A percentile compares a stretch with the other conserved stretches of the same genome.
phyloP scores from a whole-genome alignment of 2,329 filamentous ascomycete species.

The Clarireedia paspali region DNA sequence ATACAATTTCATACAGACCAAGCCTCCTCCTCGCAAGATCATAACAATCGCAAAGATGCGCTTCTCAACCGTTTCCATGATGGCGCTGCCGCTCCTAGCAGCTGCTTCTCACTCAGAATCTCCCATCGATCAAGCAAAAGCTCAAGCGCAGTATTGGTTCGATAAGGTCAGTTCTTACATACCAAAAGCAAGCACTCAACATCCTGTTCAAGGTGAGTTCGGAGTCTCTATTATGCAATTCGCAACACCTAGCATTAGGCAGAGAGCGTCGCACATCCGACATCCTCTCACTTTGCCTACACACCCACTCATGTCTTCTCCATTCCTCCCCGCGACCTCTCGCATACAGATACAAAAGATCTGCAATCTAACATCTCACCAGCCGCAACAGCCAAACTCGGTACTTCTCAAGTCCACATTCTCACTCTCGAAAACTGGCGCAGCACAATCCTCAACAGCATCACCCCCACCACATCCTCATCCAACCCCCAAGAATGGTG shows the following conservation, averaged over 20 bases:
- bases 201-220: constrained; percentile 9
- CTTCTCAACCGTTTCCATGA: constrained; percentile 43
- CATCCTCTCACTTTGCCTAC: too few species aligned
- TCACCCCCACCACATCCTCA: constrained; percentile 43
- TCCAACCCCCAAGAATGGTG: constrained; percentile 66
- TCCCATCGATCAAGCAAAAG: constrained; percentile 49
- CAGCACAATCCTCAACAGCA: constrained; percentile 54
- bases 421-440: constrained; percentile 67
- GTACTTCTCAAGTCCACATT: constrained; percentile 42
- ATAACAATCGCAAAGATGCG: constrained; percentile 39
- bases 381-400: constrained; percentile 42
- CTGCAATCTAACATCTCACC: constrained; percentile 19
- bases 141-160: constrained; percentile 56
- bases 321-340: too few species aligned
- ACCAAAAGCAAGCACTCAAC: constrained; percentile 37
- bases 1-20: neutral
- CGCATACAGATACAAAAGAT: too few species aligned
- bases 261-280: too few species aligned
- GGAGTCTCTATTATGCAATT: too few species aligned
- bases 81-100: constrained; percentile 49
- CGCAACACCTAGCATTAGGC: too few species aligned
- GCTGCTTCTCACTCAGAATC: constrained; percentile 41
- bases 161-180: constrained; percentile 50
- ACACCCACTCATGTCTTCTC: too few species aligned
- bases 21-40: neutral